Base-by-base conservation (phyloP, 495 filamentous ascomycete species). In the Trichoderma erinaceum region DNA sequence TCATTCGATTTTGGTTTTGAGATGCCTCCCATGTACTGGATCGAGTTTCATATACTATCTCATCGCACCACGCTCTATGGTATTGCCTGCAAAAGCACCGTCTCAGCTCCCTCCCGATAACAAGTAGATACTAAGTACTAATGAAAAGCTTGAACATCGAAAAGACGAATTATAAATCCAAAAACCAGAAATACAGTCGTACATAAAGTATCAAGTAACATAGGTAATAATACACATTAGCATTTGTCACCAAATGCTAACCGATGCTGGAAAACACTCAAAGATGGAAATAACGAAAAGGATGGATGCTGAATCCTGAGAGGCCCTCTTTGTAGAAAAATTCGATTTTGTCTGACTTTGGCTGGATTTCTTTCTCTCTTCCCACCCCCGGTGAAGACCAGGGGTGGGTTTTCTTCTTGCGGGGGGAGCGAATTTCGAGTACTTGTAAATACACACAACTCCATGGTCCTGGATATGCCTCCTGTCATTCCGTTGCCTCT, bases 321-420 rank as follows among this genome's bases (percentile, higher is more conserved):
- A 46, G 12, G 43, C 43, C 1, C n/a, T 25, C 50, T 56, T 56
- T 56, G 50, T 56, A 56, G 50, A 56, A 23, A 10, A 56, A 23
- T 56, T 56, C 50, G 50, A 56, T 56, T 44, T 46, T 46, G 43
- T 15, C 43, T 46, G 48, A 21, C 18, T 52, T 52, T 61, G 56
- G 25, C 56, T 61, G 21, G 27, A 27, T 23, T 21, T 5, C 10
- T 21, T 56, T 56, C 23, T 27, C 32, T 25, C 56, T n/a, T n/a
- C n/a, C n/a, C n/a, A n/a, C n/a, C n/a, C n/a, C n/a, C n/a, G n/a
- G n/a, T n/a, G n/a, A n/a, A n/a, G n/a, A n/a, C n/a, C n/a, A n/a
- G n/a, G 29, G 29, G 29, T 29, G 29, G 1, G 29, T 29, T 29
- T 29, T 29, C 29, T 29, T 29, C 4, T 29, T 29, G n/a, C n/a